phyloP scores from a whole-genome alignment of 768 basidiomycete genomes.

The Dioszegia crocea region DNA sequence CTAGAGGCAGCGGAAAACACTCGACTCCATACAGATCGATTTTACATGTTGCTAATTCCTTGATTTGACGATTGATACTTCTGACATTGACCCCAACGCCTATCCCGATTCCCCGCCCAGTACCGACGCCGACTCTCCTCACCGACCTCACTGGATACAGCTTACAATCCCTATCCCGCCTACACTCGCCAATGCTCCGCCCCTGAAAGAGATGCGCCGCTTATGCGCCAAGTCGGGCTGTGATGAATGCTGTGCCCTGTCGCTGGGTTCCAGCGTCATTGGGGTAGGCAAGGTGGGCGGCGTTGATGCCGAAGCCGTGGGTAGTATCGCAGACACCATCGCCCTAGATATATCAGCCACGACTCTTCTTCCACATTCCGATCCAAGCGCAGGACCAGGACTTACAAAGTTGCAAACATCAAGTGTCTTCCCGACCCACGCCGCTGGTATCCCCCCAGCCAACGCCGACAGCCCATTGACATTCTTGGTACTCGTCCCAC shows the following conservation, averaged over 20 bases:
- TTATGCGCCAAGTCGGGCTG: background rate
- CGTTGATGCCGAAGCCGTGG: conserved; percentile 19
- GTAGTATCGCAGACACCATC: conserved; percentile 24
- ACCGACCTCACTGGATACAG: too few relatives aligned
- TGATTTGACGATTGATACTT: too few relatives aligned
- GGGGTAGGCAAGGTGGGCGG: conserved; percentile 19
- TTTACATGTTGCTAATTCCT: too few relatives aligned
- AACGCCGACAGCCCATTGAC: conserved; percentile 11
- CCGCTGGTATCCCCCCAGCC: conserved; percentile 10
- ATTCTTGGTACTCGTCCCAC: conserved; percentile 16
- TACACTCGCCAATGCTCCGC: too few relatives aligned
- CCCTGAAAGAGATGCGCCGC: background rate
- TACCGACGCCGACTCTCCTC: too few relatives aligned
- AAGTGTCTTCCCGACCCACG: conserved; percentile 16
- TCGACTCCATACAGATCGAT: too few relatives aligned
- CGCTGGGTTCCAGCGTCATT: background rate
- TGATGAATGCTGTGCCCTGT: background rate
- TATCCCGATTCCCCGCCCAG: too few relatives aligned
- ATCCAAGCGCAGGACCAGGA: background rate
- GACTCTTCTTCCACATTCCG: background rate
- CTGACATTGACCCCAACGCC: too few relatives aligned
- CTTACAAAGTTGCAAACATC: conserved; percentile 25
- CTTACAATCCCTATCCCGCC: too few relatives aligned
- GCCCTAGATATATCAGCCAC: background rate
- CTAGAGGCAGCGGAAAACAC: too few relatives aligned